A percentile compares a stretch with the other conserved stretches of the same genome.
These are phyloP conservation scores for Akanthomyces muscarius DNA, from an alignment of 2,329 filamentous ascomycete genomes.

Conservation along the genomic window DNA sequence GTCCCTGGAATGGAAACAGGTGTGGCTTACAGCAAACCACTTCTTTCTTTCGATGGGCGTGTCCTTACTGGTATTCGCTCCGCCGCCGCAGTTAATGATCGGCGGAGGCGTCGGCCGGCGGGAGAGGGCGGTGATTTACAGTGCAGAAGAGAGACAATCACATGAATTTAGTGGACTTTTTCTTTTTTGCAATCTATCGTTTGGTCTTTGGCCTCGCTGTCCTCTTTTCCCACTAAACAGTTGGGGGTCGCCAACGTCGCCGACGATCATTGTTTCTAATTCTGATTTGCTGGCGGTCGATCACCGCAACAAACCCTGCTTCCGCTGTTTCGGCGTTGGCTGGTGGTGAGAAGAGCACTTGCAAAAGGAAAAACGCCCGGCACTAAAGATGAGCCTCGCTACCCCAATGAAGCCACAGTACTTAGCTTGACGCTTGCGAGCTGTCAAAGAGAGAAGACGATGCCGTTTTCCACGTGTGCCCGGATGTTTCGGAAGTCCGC, in stretches of 20 bases:
- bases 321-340: not conserved
- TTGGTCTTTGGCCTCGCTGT: no score
- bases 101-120: not conserved
- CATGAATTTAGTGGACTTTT: not conserved
- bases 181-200: no score
- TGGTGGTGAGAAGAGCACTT: no score
- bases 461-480: not conserved
- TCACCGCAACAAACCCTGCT: not conserved
- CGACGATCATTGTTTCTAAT: slow-evolving; percentile 13
- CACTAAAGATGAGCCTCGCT: no score
- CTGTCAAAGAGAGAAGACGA: not conserved
- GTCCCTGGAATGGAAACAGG: not conserved
- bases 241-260: not conserved
- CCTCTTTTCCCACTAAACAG: no score
- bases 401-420: no score
- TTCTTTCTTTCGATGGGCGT: not conserved
- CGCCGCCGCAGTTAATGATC: not conserved
- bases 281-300: slow-evolving; percentile 11
- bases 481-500: not conserved
- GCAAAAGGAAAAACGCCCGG: no score
- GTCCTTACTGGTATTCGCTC: not conserved
- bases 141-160: not conserved
- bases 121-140: not conserved
- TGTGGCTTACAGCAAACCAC: not conserved
- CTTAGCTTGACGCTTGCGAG: no score